Base-by-base conservation (phyloP, 768 basidiomycete genomes). In the Tylopilus cervinicoccineus region DNA sequence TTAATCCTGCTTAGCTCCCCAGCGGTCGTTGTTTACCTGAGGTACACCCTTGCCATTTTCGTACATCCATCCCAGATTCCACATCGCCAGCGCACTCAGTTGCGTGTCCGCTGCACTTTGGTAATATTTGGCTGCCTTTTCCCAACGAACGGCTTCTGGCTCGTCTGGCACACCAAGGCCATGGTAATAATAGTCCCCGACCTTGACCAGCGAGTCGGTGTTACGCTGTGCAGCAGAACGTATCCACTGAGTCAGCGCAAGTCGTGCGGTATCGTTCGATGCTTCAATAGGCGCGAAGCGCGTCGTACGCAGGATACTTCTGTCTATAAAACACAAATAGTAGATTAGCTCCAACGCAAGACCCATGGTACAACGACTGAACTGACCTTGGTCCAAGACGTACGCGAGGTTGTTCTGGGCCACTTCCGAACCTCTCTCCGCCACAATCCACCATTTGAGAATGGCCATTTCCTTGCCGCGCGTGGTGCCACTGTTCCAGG, bases 51-150 rank as follows among this genome's bases (percentile, higher is more conserved):
- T 66, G 0, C 96, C 96, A 58, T 93, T 91, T 70, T 98, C 95
- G 65, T 97, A 98, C 96, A 98, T 98, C 90, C 91, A 97, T 2
- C 95, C 96, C 11, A 98, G 71, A 61, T 97, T 96, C 93, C 93
- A 97, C 84, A 96, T 91, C 1, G 96, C 93, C 54, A 98, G 74
- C 1, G 96, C 93, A 57, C 93, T 96, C 58, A 87, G 57, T 52
- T 94, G 90, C 2, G 91, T 94, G 54, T 93, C 92, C 2, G 90
- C 92, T 4, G 96, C 96, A 26, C 89, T 87, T 62, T 90, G 93
- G 60, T 99, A 99, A 63, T 90, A 97, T 23, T 85, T 81, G 1
- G 89, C 93, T 0, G 96, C 96, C 57, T 93, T 93, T 65, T 95
- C 93, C 64, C 83, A 82, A 16, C 88, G 79, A 17, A 74, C 60